Conservation (phyloP, 257 asterid species). For the Pogostemon cablin region DNA sequence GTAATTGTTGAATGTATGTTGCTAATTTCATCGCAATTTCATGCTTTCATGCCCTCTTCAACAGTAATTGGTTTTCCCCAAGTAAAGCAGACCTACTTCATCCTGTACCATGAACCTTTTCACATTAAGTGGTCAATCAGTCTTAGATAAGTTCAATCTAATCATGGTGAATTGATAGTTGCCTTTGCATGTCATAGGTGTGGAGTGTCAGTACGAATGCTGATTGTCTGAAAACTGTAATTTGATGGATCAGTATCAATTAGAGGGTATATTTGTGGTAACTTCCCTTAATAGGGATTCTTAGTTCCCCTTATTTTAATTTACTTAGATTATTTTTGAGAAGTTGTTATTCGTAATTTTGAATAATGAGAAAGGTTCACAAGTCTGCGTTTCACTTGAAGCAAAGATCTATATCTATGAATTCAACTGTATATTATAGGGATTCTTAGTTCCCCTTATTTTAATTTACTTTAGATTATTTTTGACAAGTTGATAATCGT, state of each 20-base stretch:
- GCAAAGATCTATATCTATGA: neutral
- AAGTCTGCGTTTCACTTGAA: neutral
- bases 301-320: neutral
- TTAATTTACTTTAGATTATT: neutral
- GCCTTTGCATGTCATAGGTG: neutral
- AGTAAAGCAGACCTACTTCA: neutral
- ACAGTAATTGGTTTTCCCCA: too few species aligned
- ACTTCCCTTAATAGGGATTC: too few species aligned
- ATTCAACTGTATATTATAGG: neutral
- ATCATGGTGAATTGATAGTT: neutral
- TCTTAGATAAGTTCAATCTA: neutral
- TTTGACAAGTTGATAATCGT: neutral
- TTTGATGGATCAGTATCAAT: neutral
- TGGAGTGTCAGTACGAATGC: neutral
- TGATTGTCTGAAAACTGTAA: neutral
- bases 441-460: neutral
- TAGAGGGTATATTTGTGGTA: neutral
- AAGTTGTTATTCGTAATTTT: neutral
- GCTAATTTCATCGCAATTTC: neutral
- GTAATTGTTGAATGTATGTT: slow-evolving; percentile 1
- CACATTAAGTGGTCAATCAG: neutral
- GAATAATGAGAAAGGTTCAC: neutral
- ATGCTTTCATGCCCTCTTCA: neutral
- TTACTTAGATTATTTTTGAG: neutral
- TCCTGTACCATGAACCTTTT: neutral